Percentiles rank a stretch among this genome's conserved stretches.
Evolutionary conservation across 2,329 filamentous ascomycete species (phyloP).

Genomic region (Thielaviopsis euricoi): DNA sequence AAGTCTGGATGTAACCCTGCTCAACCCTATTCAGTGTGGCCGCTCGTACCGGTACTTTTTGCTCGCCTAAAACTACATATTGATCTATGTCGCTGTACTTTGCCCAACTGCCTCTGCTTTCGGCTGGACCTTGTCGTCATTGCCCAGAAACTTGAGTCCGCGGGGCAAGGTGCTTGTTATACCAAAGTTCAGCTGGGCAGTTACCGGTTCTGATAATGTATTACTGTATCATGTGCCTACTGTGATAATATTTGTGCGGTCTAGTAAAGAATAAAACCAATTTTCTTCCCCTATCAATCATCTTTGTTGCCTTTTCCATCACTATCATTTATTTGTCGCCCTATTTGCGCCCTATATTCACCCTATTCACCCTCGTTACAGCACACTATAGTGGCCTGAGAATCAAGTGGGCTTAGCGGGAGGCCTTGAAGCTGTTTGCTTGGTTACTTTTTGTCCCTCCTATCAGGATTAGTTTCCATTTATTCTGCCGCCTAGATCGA

Average conservation of each 20-base stretch:
- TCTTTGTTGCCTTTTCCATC: background rate
- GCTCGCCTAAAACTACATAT: no score
- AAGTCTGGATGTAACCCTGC: no score
- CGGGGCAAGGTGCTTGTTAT: no score
- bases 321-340: background rate
- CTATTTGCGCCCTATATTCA: background rate
- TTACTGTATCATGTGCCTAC: background rate
- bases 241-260: background rate
- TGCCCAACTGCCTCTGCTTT: no score
- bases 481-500: constrained; percentile 8
- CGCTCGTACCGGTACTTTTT: no score
- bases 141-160: no score
- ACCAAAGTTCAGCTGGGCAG: no score
- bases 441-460: background rate
- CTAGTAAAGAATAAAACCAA: background rate
- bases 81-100: no score
- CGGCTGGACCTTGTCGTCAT: no score
- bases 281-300: background rate
- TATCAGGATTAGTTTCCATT: background rate
- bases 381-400: constrained; percentile 4
- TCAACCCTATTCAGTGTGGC: no score
- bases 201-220: background rate
- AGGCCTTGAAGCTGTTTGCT: constrained; percentile 2
- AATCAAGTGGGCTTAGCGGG: constrained; percentile 7
- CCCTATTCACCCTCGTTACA: background rate